Percentiles rank a stretch among this genome's conserved stretches.
Evolutionary conservation across 805 yeast genomes (phyloP).

Genomic region (Wickerhamiella kurtzmanii): DNA sequence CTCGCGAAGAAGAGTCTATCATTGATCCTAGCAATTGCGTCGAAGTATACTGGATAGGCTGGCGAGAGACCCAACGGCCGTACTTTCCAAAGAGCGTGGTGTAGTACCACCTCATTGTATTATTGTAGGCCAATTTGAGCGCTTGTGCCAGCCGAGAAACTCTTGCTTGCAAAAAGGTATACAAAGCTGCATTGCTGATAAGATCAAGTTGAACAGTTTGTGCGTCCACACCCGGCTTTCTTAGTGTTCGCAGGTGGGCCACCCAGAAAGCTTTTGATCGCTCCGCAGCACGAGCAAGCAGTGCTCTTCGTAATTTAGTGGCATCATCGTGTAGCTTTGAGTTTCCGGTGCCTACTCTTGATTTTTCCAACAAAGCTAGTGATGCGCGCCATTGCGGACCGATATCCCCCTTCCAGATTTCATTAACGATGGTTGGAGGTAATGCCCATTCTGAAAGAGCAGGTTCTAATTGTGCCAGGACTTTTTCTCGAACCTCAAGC

Average conservation of each 20-base stretch:
- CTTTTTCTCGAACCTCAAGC: slow-evolving; percentile 35
- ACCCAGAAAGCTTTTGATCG: slow-evolving; percentile 61
- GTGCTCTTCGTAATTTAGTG: slow-evolving; percentile 23
- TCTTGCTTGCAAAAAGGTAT: slow-evolving; percentile 39
- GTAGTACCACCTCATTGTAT: slow-evolving; percentile 92
- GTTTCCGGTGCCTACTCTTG: slow-evolving; percentile 1
- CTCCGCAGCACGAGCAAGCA: slow-evolving; percentile 55
- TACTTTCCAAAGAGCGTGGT: slow-evolving; percentile 47
- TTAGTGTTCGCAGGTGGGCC: slow-evolving; percentile 47
- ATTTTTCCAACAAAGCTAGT: slow-evolving; percentile 16
- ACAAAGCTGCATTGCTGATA: slow-evolving; percentile 48
- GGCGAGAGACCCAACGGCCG: slow-evolving; percentile 18
- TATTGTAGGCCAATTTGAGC: slow-evolving; percentile 63
- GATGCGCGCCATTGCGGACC: slow-evolving; percentile 43
- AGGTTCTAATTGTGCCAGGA: slow-evolving; percentile 49
- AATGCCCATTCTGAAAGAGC: slow-evolving; percentile 61
- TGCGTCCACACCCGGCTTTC: slow-evolving; percentile 54
- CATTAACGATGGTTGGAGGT: slow-evolving; percentile 55
- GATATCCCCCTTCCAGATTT: slow-evolving; percentile 45
- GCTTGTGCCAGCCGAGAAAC: slow-evolving; percentile 56
- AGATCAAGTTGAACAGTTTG: slow-evolving; percentile 61
- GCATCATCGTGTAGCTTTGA: slow-evolving; percentile 5
- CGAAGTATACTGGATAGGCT: slow-evolving; percentile 6
- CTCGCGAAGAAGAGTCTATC: background rate
- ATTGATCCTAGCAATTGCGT: slow-evolving; percentile 9